Base-by-base conservation (phyloP, 306 rosid species). In the Sesbania bispinosa region DNA sequence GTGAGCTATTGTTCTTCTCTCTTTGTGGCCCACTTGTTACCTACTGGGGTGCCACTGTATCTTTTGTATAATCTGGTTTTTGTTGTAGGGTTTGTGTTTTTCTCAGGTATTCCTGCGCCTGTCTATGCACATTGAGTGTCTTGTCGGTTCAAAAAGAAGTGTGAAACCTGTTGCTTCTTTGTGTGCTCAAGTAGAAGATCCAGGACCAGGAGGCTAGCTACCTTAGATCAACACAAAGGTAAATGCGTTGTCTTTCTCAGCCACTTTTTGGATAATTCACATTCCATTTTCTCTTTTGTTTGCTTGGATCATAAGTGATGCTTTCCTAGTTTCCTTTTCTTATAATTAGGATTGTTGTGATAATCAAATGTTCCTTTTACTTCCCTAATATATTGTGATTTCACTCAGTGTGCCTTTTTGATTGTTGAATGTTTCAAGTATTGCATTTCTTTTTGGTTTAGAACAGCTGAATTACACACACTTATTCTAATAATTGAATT, bases 221-320 rank as follows among this genome's bases (percentile, higher is more conserved):
- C 87, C 75, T 52, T 81, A 76, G 90, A 85, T 88, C 88, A 74
- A 39, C 83, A 58, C 79, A 75, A 81, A 90, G 94, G 96, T 90
- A 70, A 82, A 71, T 88, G 83, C 87, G 83, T 88, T 80, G 76
- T 77, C 76, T 76, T 83, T 61, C 75, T 73, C 62, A 63, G 46
- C 10, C 67, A 46, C 80, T 66, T 83, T 76, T 82, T n/a, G 42
- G 71, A 66, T 69, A 67, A 18, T 77, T 79, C 69, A 52, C 78
- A 52, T 81, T 81, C 72, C 71, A 52, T 82, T 83, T 86, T 77
- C 16, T 64, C 78, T 83, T 80, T 90, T 79, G 81, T 83, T 93
- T 90, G 51, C 97, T 87, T 93, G 88, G 84, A 81, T 83, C 74
- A 74, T 81, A 90, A 88, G 98, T 81, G 98, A 90, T 90, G 82